Percentiles rank a stretch among this genome's conserved stretches.
Conservation (phyloP, 2,329 filamentous ascomycete genomes). For the Epichloe sp. region DNA sequence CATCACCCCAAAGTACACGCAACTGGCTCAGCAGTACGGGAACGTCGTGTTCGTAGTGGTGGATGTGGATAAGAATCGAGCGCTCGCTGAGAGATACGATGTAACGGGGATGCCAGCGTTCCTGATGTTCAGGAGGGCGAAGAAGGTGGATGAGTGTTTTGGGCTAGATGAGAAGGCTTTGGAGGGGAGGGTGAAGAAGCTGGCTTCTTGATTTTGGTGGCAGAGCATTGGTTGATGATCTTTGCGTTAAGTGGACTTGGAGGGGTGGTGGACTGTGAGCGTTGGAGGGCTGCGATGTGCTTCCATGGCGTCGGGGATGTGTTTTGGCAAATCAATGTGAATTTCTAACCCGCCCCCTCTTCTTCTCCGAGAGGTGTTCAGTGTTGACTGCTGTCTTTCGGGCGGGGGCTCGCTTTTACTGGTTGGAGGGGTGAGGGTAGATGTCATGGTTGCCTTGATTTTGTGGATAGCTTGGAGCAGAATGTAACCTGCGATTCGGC, state of each 20-base stretch:
- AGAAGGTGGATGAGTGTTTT: constrained; percentile 46
- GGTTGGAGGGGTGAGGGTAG: not conserved
- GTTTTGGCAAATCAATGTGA: too few relatives aligned
- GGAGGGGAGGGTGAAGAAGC: not conserved
- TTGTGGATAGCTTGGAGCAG: not conserved
- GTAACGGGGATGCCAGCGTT: constrained; percentile 93
- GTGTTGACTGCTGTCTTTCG: too few relatives aligned
- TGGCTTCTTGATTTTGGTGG: constrained; percentile 10
- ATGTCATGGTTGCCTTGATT: not conserved
- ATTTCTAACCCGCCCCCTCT: too few relatives aligned
- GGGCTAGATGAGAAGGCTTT: constrained; percentile 2
- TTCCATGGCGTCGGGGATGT: too few relatives aligned
- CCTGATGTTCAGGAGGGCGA: constrained; percentile 65
- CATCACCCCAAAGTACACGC: constrained; percentile 52
- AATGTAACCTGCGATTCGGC: not conserved
- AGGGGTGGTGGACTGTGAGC: not conserved
- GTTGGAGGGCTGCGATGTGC: not conserved
- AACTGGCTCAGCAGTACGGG: constrained; percentile 38
- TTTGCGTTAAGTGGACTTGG: not conserved
- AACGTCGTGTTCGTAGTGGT: constrained; percentile 71
- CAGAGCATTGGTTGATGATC: constrained; percentile 7
- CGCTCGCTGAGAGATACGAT: constrained; percentile 62
- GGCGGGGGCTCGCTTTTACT: not conserved
- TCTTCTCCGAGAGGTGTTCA: too few relatives aligned
- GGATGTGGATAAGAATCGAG: constrained; percentile 72